A percentile compares a stretch with the other conserved stretches of the same genome.
phyloP scores from a whole-genome alignment of 2,329 filamentous ascomycete species.

The Stachybotrys elegans region DNA sequence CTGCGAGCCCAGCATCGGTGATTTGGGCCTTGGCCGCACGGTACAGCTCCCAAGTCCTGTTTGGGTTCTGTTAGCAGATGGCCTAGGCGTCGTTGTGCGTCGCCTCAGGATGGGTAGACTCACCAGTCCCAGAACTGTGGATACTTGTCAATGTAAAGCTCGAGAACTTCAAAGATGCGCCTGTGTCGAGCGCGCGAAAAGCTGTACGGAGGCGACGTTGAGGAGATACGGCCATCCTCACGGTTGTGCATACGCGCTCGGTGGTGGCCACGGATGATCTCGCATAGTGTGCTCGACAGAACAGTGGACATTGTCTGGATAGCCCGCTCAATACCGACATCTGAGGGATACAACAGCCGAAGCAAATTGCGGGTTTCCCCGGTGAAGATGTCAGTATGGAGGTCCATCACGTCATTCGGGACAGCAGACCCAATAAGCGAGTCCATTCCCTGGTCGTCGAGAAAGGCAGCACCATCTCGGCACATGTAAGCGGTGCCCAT shows the following conservation, averaged over 20 bases:
- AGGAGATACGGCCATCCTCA: conserved; percentile 9
- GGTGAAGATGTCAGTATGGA: conserved; percentile 8
- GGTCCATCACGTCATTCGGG: conserved; percentile 10
- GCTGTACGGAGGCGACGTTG: conserved; percentile 7
- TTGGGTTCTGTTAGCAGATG: not conserved
- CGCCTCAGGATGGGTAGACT: not conserved
- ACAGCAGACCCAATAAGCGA: conserved; percentile 8
- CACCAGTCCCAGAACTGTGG: conserved; percentile 8
- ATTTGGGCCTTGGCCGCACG: conserved; percentile 4
- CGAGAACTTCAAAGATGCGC: conserved; percentile 7
- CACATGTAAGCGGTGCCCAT: conserved; percentile 9
- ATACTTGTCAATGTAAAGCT: conserved; percentile 3
- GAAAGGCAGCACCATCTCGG: conserved; percentile 7
- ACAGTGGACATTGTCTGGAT: conserved; percentile 6
- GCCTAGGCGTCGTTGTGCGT: not conserved
- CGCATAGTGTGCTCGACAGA: conserved; percentile 6
- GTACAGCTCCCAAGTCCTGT: conserved; percentile 6
- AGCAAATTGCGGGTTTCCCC: conserved; percentile 7
- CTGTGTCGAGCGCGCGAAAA: conserved; percentile 8
- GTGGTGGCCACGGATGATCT: conserved; percentile 8
- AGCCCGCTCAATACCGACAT: not conserved
- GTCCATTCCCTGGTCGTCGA: conserved; percentile 8
- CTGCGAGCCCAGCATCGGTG: conserved; percentile 7
- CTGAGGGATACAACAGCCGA: conserved; percentile 7
- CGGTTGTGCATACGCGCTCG: conserved; percentile 5